Evolutionary conservation across 305 asterid genomes (phyloP), one percentile per base, ranked within the genome.

Genomic region (Fraxinus platypoda): DNA sequence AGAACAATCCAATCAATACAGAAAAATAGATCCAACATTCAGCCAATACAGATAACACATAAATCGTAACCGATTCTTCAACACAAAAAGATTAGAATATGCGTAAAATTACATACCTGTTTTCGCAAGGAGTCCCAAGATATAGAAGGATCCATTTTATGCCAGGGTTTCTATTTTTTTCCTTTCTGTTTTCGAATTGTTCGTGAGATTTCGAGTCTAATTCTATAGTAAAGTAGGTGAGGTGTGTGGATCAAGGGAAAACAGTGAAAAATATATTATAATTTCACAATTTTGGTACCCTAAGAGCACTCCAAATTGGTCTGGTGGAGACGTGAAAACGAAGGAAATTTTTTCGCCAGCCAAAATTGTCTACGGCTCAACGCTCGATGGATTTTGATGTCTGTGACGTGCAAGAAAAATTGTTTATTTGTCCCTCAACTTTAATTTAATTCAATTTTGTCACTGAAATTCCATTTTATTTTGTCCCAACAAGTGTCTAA

Each of bases 61-160:
- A 73, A 57, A 80, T 6, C 9, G 30, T n/a, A 54, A 59, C 62
- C 0, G 25, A 21, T 3, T 30, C 37, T 70, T 21, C 72, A 15
- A 13, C 21, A 70, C 75, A 2, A 28, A 28, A 30, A 26, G 3
- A 13, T 64, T 64, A 64, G 33, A 30, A 30, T 70, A 70, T 59
- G 31, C 2, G 31, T 59, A 31, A 64, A 82, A 62, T 25, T 23
- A 62, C 64, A 28, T 43, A 93, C 98, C 98, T 94, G 95, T 78
- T 94, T 94, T 25, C 97, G 94, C 90, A 94, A 88, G 84, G 97
- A 91, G 82, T 94, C 98, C 98, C 98, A 94, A 19, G 98, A 93
- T 87, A 78, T 86, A 19, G 95, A 90, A 81, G 93, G 95, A 89
- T 94, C 98, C 95, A 91, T 92, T 28, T 19, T 37, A 23, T 23